These are phyloP conservation scores for Corynespora cassiicola DNA, from an alignment of 2,329 filamentous ascomycete species.

Conservation along the genomic window DNA sequence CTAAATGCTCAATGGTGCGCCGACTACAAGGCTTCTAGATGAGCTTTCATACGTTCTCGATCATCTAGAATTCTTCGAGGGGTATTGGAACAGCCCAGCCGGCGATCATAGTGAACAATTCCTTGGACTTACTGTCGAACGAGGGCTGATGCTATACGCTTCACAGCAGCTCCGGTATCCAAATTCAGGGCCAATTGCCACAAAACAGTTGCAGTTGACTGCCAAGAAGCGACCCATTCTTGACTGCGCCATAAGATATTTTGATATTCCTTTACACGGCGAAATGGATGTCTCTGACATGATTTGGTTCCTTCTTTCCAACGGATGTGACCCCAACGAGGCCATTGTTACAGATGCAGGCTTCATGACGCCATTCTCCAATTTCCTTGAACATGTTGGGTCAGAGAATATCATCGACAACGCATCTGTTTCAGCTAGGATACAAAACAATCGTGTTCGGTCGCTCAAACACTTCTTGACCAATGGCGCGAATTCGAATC, in stretches of 20 bases:
- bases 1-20: conserved; percentile 1
- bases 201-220: not conserved
- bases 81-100: not conserved
- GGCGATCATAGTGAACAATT: not conserved
- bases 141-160: conserved; percentile 3
- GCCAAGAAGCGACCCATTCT: not conserved
- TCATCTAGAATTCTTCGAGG: not conserved
- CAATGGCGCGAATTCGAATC: too few species aligned
- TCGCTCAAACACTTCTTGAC: too few species aligned
- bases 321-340: conserved; percentile 5
- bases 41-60: conserved; percentile 3
- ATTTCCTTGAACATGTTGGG: conserved; percentile 4
- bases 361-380: conserved; percentile 2
- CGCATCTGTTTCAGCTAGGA: too few species aligned
- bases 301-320: conserved; percentile 2
- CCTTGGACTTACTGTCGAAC: conserved; percentile 2
- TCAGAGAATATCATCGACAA: too few species aligned
- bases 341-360: not conserved
- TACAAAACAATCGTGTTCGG: too few species aligned
- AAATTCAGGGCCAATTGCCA: not conserved
- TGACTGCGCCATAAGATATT: not conserved
- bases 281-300: conserved; percentile 1
- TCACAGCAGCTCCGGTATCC: conserved; percentile 3
- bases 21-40: conserved; percentile 1
- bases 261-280: conserved; percentile 6